Conservation (phyloP, 768 basidiomycete genomes). For the Suillus lakei region DNA sequence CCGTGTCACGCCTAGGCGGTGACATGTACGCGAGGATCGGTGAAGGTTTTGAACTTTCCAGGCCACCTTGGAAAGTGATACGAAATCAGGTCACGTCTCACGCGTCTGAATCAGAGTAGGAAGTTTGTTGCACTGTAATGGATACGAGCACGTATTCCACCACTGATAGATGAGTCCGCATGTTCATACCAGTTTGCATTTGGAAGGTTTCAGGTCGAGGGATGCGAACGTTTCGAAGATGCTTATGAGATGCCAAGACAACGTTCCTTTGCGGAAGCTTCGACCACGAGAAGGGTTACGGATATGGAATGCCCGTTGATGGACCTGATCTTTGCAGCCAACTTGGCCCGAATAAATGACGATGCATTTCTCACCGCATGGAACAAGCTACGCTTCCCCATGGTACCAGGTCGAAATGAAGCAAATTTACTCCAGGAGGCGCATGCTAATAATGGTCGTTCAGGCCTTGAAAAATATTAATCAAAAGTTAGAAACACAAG, state of each 20-base stretch:
- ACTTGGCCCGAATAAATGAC: not conserved
- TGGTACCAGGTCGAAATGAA: constrained; percentile 6
- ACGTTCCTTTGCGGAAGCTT: not conserved
- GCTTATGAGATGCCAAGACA: constrained; percentile 8
- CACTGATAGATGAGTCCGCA: not conserved
- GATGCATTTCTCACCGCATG: not conserved
- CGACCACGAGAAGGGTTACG: not conserved
- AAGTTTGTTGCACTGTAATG: not conserved
- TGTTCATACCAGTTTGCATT: constrained; percentile 2
- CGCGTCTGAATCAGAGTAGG: not conserved
- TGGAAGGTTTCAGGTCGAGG: constrained; percentile 8
- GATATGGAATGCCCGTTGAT: not conserved
- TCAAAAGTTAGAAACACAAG: constrained; percentile 13
- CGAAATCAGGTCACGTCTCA: constrained; percentile 10
- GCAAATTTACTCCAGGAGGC: constrained; percentile 1
- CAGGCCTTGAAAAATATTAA: constrained; percentile 11
- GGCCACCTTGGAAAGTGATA: constrained; percentile 41
- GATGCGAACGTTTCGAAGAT: not conserved
- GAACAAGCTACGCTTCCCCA: constrained; percentile 4
- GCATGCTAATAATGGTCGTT: constrained; percentile 5
- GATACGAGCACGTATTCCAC: not conserved
- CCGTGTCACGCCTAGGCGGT: constrained; percentile 61
- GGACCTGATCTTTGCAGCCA: not conserved
- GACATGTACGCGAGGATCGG: constrained; percentile 53
- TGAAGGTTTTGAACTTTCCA: constrained; percentile 52